A percentile compares a stretch with the other conserved stretches of the same genome.
Conservation (phyloP, 2,329 filamentous ascomycete genomes). For the Lecanicillium sp. region DNA sequence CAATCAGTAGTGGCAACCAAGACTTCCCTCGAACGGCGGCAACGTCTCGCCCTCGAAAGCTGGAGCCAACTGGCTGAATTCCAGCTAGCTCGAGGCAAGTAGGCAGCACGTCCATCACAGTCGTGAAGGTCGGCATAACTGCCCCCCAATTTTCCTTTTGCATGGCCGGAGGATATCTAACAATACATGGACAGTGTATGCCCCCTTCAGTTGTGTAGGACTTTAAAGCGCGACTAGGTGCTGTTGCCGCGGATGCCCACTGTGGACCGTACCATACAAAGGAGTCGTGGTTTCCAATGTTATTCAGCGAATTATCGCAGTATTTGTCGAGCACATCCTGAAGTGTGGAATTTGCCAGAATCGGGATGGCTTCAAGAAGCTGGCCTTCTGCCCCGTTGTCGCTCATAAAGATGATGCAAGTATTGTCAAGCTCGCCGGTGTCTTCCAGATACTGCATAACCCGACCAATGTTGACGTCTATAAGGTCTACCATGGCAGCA, state of each 20-base stretch:
- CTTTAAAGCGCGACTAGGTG: constrained; percentile 27
- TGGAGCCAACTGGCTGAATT: constrained; percentile 27
- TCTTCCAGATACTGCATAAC: constrained; percentile 38
- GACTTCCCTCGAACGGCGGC: constrained; percentile 42
- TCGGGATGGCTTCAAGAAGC: constrained; percentile 49
- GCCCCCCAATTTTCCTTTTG: too few relatives aligned
- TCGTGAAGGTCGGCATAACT: constrained; percentile 18
- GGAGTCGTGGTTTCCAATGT: constrained; percentile 46
- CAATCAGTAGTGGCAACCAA: constrained; percentile 34
- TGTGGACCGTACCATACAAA: constrained; percentile 55
- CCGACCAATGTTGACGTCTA: constrained; percentile 42
- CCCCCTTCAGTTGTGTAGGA: constrained; percentile 39
- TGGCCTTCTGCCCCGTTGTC: constrained; percentile 49
- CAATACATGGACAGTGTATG: constrained; percentile 42
- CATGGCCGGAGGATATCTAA: constrained; percentile 25
- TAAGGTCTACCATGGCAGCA: constrained; percentile 46
- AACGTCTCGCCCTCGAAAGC: constrained; percentile 36
- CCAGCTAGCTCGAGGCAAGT: constrained; percentile 39
- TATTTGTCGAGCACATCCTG: constrained; percentile 43
- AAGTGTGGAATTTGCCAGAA: too few relatives aligned
- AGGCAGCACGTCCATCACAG: constrained; percentile 42
- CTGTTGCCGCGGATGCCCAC: constrained; percentile 38
- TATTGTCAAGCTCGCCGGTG: constrained; percentile 44
- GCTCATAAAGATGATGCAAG: constrained; percentile 45
- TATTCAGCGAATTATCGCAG: constrained; percentile 42